Percentiles rank a stretch among this genome's conserved stretches.
These are phyloP conservation scores for Phytophthora pistaciae DNA, from an alignment of 352 stramenopile genomes.

Conservation along the genomic window DNA sequence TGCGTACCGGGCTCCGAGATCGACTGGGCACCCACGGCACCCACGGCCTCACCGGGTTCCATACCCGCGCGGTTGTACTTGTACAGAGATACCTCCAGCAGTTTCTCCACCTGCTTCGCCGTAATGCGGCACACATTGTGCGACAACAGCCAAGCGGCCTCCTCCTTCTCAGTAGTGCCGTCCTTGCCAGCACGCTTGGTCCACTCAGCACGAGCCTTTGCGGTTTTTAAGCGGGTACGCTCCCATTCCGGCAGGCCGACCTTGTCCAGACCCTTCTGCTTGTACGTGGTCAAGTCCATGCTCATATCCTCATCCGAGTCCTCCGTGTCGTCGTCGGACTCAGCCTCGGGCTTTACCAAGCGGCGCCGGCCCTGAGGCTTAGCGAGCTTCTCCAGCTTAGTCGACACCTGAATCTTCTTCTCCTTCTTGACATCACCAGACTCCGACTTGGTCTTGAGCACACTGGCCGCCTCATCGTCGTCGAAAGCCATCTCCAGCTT, in stretches of 20 bases:
- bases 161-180: conserved; percentile 69
- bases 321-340: conserved; percentile 53
- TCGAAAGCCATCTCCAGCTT: conserved; percentile 79
- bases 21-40: conserved; percentile 97
- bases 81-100: conserved; percentile 81
- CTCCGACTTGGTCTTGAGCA: conserved; percentile 35
- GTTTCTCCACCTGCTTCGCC: conserved; percentile 72
- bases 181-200: conserved; percentile 55
- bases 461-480: conserved; percentile 43
- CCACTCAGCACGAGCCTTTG: conserved; percentile 62
- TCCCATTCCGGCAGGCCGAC: conserved; percentile 72
- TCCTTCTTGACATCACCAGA: conserved; percentile 41
- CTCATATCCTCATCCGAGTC: conserved; percentile 60
- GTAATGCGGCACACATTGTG: conserved; percentile 95
- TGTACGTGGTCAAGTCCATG: conserved; percentile 67
- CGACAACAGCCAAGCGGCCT: conserved; percentile 81
- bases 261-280: conserved; percentile 70
- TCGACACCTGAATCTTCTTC: conserved; percentile 70
- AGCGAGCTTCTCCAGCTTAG: conserved; percentile 69
- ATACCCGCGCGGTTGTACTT: conserved; percentile 91
- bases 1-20: conserved; percentile 97
- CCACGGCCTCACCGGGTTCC: conserved; percentile 97
- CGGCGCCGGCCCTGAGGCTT: conserved; percentile 57
- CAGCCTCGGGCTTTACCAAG: conserved; percentile 55
- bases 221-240: conserved; percentile 62